Conservation (phyloP, 352 stramenopile genomes). For the Peronospora tabacina region DNA sequence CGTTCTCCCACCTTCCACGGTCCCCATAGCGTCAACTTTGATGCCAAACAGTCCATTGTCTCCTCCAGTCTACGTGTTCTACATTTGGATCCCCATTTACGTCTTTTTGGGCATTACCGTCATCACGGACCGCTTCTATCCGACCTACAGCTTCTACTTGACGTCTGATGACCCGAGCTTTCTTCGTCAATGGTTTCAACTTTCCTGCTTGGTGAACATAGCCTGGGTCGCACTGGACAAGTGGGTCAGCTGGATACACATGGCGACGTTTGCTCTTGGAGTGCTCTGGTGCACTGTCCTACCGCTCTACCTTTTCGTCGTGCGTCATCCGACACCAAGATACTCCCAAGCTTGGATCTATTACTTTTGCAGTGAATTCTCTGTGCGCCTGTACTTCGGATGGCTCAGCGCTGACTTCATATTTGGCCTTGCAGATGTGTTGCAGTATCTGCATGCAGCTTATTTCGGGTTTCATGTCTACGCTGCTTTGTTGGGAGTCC, state of each 20-base stretch:
- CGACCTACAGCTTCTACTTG: slow-evolving; percentile 48
- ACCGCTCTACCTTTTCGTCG: slow-evolving; percentile 48
- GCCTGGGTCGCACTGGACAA: slow-evolving; percentile 39
- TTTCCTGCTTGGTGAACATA: slow-evolving; percentile 45
- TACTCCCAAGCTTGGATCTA: slow-evolving; percentile 39
- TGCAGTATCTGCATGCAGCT: slow-evolving; percentile 41
- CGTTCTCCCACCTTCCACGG: slow-evolving; percentile 5
- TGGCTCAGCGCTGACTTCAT: slow-evolving; percentile 43
- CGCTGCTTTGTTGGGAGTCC: slow-evolving; percentile 28
- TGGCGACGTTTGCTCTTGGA: slow-evolving; percentile 45
- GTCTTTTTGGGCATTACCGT: slow-evolving; percentile 36
- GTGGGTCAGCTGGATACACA: slow-evolving; percentile 48
- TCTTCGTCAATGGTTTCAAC: slow-evolving; percentile 46
- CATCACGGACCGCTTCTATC: slow-evolving; percentile 45
- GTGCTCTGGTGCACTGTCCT: slow-evolving; percentile 54
- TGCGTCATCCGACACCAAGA: slow-evolving; percentile 39
- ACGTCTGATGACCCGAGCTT: slow-evolving; percentile 41
- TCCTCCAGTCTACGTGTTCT: slow-evolving; percentile 38
- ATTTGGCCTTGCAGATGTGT: slow-evolving; percentile 35
- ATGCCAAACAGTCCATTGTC: slow-evolving; percentile 32
- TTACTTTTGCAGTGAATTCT: slow-evolving; percentile 54
- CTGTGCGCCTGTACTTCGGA: slow-evolving; percentile 48
- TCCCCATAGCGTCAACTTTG: slow-evolving; percentile 22
- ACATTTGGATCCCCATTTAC: slow-evolving; percentile 55
- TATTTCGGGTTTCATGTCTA: slow-evolving; percentile 48